Conservation (phyloP, 83 land plant species). For the Picea mariana region DNA sequence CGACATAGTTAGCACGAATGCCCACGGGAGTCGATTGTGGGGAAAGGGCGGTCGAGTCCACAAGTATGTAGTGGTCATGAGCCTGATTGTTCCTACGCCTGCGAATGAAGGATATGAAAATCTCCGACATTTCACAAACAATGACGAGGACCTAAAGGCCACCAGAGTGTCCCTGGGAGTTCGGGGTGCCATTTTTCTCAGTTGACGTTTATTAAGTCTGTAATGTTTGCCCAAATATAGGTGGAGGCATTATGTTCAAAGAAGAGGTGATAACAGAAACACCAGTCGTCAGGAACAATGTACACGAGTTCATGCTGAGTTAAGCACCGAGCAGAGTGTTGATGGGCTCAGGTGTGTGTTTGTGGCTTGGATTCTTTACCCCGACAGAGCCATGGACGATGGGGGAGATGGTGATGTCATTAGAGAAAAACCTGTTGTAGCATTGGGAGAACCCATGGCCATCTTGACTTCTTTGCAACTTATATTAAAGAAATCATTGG, state of each 20-base stretch:
- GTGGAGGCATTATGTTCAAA: no score
- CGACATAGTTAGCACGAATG: constrained; percentile 24
- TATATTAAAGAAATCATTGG: constrained; percentile 80
- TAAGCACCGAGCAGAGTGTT: no score
- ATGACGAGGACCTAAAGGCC: constrained; percentile 15
- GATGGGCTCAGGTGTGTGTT: no score
- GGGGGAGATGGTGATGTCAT: constrained; percentile 21
- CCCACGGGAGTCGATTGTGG: constrained; percentile 30
- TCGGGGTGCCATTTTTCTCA: constrained; percentile 26
- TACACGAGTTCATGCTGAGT: no score
- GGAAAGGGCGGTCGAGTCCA: constrained; percentile 32
- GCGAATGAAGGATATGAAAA: neutral
- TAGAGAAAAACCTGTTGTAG: constrained; percentile 41
- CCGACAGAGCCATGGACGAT: no score
- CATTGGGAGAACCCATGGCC: constrained; percentile 86
- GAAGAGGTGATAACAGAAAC: no score
- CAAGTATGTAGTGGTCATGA: constrained; percentile 32
- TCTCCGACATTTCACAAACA: constrained; percentile 10
- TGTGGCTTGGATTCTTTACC: no score
- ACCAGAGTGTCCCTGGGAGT: constrained; percentile 27
- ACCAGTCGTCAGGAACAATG: no score
- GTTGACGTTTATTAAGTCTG: constrained; percentile 8
- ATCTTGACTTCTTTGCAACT: constrained; percentile 74
- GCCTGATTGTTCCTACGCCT: constrained; percentile 17
- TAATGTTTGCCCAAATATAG: no score